These are phyloP conservation scores for Halenospora varia DNA, from an alignment of 495 filamentous ascomycete species.

Conservation along the genomic window DNA sequence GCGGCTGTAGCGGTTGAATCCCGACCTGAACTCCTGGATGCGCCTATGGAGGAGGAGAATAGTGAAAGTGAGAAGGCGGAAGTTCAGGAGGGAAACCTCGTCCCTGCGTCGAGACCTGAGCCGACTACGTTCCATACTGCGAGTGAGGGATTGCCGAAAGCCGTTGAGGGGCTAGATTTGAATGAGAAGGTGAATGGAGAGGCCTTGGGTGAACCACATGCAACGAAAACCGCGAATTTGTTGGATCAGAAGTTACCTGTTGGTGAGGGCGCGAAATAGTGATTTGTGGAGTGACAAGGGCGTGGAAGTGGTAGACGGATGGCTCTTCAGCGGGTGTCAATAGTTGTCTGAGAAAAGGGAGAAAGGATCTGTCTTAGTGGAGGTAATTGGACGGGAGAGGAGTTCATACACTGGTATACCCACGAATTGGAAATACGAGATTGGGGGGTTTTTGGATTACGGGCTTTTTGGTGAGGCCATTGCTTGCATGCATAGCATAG, in stretches of 20 bases:
- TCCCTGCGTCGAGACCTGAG: slow-evolving; percentile 4
- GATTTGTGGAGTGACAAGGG: background rate
- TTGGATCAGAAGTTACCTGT: background rate
- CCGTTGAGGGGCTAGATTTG: slow-evolving; percentile 6
- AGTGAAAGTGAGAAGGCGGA: background rate
- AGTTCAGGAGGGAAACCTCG: background rate
- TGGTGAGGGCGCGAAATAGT: background rate
- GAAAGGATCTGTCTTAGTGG: too few species aligned
- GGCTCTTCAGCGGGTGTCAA: background rate
- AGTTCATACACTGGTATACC: too few species aligned
- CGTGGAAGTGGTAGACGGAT: background rate
- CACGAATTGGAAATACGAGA: too few species aligned
- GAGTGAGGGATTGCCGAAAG: slow-evolving; percentile 9
- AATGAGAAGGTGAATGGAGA: slow-evolving; percentile 14
- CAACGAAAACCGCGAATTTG: background rate
- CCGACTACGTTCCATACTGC: slow-evolving; percentile 17
- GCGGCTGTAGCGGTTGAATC: background rate
- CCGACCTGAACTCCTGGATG: background rate
- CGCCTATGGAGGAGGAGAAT: too few species aligned
- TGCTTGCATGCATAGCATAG: too few species aligned
- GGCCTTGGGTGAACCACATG: background rate
- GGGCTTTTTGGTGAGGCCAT: too few species aligned
- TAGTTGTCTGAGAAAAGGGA: background rate
- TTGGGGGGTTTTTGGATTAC: too few species aligned
- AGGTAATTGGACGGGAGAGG: too few species aligned